A percentile compares a stretch with the other conserved stretches of the same genome.
Conservation (phyloP, 225 moss, liverwort and hornwort genomes). For the Straminergon stramineum region DNA sequence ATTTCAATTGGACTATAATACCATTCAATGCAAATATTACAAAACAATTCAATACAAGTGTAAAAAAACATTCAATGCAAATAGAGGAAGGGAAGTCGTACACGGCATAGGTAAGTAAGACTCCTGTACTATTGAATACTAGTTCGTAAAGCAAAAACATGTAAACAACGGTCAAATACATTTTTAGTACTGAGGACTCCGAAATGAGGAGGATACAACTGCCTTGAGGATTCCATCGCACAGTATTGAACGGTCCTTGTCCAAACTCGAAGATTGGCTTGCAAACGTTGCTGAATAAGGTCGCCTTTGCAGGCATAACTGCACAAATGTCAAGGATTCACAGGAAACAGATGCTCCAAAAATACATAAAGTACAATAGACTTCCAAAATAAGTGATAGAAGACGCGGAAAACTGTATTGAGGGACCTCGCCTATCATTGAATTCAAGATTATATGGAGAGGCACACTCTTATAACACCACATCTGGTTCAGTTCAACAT, state of each 20-base stretch:
- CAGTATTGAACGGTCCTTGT: slow-evolving; percentile 73
- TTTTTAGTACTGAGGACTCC: not conserved
- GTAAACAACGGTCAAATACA: not conserved
- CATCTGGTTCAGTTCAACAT: not conserved
- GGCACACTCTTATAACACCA: not conserved
- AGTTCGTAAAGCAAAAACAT: not conserved
- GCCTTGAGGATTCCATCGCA: slow-evolving; percentile 93
- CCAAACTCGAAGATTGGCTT: slow-evolving; percentile 86
- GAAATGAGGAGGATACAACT: slow-evolving; percentile 42
- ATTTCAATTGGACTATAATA: not conserved
- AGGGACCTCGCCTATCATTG: not conserved
- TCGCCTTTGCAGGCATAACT: slow-evolving; percentile 92
- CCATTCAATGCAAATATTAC: not conserved
- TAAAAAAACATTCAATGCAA: not conserved
- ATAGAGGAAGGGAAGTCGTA: not conserved
- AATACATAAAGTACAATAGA: not conserved
- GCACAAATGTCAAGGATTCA: slow-evolving; percentile 32
- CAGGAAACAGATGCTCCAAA: not conserved
- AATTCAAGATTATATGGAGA: not conserved
- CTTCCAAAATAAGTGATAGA: not conserved
- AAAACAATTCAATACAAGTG: not conserved
- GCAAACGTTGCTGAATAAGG: slow-evolving; percentile 71
- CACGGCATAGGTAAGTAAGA: not conserved
- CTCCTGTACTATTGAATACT: not conserved
- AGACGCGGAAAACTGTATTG: not conserved